These are phyloP conservation scores for Schizochytrium sp. DNA, from an alignment of 108 stramenopile genomes.

Conservation along the genomic window DNA sequence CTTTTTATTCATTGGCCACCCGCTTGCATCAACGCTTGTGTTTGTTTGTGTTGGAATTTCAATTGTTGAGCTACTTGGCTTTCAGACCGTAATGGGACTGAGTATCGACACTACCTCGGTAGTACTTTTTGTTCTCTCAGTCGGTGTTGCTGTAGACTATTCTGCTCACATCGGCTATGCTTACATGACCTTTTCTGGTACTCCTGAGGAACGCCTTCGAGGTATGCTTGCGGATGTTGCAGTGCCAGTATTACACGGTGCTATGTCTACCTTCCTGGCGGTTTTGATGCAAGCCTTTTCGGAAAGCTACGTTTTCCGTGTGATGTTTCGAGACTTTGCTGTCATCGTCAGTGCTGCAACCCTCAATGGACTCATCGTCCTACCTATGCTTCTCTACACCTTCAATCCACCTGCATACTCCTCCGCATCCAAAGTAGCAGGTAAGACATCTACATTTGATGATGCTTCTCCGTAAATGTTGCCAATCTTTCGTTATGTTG, in stretches of 20 bases:
- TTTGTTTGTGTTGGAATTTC: not conserved
- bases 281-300: conserved; percentile 52
- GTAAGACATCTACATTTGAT: too few species aligned
- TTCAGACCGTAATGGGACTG: conserved; percentile 57
- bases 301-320: conserved; percentile 62
- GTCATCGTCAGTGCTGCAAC: conserved; percentile 53
- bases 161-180: conserved; percentile 64
- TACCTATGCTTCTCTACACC: conserved; percentile 59
- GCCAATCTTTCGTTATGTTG: too few species aligned
- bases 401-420: conserved; percentile 11
- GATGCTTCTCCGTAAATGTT: too few species aligned
- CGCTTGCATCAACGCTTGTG: conserved; percentile 47
- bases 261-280: conserved; percentile 65
- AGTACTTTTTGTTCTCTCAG: conserved; percentile 57
- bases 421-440: not conserved
- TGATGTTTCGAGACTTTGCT: conserved; percentile 65
- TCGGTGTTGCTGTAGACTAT: conserved; percentile 67
- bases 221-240: conserved; percentile 60
- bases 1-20: conserved; percentile 40
- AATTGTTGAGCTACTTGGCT: conserved; percentile 62
- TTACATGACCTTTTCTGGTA: not conserved
- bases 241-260: conserved; percentile 65
- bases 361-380: conserved; percentile 64
- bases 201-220: conserved; percentile 7
- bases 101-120: conserved; percentile 59